These are phyloP conservation scores for Trichophyton benhamiae DNA, from an alignment of 2,329 filamentous ascomycete species.

Conservation along the genomic window DNA sequence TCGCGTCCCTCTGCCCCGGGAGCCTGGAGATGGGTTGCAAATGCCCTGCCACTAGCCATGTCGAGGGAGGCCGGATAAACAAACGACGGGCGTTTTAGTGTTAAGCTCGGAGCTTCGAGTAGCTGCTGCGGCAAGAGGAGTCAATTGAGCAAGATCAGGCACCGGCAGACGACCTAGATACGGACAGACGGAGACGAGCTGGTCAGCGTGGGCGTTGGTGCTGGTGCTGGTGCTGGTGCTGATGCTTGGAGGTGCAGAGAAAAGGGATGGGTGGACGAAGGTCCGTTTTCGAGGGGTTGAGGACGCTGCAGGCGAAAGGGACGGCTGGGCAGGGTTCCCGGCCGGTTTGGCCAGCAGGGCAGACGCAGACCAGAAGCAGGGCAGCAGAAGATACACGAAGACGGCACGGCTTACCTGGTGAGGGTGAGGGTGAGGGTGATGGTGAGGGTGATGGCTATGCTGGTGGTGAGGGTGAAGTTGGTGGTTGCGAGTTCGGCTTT, in stretches of 20 bases:
- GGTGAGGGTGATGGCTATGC: neutral
- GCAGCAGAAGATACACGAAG: neutral
- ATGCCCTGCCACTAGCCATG: conserved; percentile 60
- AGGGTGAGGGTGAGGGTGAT: neutral
- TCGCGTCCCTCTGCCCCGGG: conserved; percentile 33
- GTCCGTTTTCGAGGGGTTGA: neutral
- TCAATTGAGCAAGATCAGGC: neutral
- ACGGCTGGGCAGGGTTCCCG: neutral
- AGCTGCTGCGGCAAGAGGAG: neutral
- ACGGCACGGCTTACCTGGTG: neutral
- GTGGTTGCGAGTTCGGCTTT: too few species aligned
- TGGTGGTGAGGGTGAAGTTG: neutral
- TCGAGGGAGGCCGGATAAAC: conserved; percentile 15
- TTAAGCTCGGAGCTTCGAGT: neutral
- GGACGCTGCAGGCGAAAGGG: neutral
- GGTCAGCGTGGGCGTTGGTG: neutral
- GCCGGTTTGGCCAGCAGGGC: neutral
- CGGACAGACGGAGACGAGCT: neutral
- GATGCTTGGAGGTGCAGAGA: neutral
- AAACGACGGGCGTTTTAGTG: neutral
- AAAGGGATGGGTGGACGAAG: neutral
- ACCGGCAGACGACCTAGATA: neutral
- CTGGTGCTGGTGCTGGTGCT: neutral
- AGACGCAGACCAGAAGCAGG: neutral
- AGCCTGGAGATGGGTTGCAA: conserved; percentile 66